Conservation (phyloP, 805 yeast species). For the Candida piceae region DNA sequence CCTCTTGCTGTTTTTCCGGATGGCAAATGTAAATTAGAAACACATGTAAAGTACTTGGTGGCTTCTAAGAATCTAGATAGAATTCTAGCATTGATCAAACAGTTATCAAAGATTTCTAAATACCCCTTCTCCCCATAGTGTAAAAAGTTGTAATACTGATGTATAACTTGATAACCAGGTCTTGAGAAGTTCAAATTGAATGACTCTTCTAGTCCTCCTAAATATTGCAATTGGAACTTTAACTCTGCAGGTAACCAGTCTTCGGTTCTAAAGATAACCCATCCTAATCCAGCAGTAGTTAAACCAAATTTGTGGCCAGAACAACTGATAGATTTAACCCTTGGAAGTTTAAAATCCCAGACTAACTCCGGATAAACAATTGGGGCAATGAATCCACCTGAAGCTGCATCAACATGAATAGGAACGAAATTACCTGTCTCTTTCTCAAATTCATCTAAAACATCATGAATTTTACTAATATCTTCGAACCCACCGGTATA, state of each 20-base stretch:
- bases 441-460: conserved; percentile 64
- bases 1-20: conserved; percentile 32
- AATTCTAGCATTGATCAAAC: conserved; percentile 70
- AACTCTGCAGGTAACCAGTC: conserved; percentile 62
- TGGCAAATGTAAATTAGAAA: conserved; percentile 73
- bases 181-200: conserved; percentile 85
- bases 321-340: conserved; percentile 82
- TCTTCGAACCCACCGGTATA: conserved; percentile 91
- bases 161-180: conserved; percentile 87
- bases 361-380: conserved; percentile 66
- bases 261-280: conserved; percentile 79
- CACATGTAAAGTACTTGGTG: conserved; percentile 61
- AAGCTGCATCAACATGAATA: conserved; percentile 92
- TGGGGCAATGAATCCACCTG: conserved; percentile 88
- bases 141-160: conserved; percentile 79
- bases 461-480: conserved; percentile 52
- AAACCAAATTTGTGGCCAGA: conserved; percentile 93
- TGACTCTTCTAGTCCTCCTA: conserved; percentile 86
- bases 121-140: conserved; percentile 72
- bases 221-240: conserved; percentile 72
- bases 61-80: conserved; percentile 57
- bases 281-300: conserved; percentile 87
- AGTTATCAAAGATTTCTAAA: conserved; percentile 51
- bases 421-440: conserved; percentile 67
- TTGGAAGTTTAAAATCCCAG: conserved; percentile 78